Conservation (phyloP, 1,284 basidiomycete genomes). For the Polyporus tsugae region DNA sequence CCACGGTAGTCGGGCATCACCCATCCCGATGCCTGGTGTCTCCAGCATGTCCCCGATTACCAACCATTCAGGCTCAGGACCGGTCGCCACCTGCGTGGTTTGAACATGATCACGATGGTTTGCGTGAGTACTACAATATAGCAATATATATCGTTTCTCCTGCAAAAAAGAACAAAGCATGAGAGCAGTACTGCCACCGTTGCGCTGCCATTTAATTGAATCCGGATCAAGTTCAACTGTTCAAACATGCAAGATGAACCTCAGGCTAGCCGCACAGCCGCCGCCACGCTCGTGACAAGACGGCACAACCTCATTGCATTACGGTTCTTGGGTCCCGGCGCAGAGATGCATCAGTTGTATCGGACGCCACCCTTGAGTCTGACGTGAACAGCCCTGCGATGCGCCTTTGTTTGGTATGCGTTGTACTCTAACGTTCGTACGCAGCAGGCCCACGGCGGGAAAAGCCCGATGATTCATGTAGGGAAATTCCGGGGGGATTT, state of each 20-base stretch:
- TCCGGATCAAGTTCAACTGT: too few relatives aligned
- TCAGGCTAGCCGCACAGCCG: not conserved
- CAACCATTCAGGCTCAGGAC: too few relatives aligned
- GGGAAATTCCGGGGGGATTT: too few relatives aligned
- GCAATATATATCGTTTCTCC: not conserved
- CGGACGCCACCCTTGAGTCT: not conserved
- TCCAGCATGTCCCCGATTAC: too few relatives aligned
- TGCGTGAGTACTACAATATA: not conserved
- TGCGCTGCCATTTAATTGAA: too few relatives aligned
- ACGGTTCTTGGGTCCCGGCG: not conserved
- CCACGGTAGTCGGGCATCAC: too few relatives aligned
- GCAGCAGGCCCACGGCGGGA: not conserved
- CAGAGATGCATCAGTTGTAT: not conserved
- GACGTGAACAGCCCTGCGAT: not conserved
- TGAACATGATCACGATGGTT: not conserved
- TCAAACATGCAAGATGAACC: too few relatives aligned
- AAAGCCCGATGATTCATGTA: too few relatives aligned
- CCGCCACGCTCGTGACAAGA: not conserved
- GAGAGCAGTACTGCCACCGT: not conserved
- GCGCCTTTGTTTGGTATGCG: not conserved
- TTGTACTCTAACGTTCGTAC: not conserved
- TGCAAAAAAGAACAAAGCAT: not conserved
- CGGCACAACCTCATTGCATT: not conserved
- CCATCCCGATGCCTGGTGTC: too few relatives aligned
- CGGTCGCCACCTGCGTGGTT: not conserved